These are phyloP conservation scores for Dioscorea alata DNA, from an alignment of 106 monocot species.

Conservation along the genomic window DNA sequence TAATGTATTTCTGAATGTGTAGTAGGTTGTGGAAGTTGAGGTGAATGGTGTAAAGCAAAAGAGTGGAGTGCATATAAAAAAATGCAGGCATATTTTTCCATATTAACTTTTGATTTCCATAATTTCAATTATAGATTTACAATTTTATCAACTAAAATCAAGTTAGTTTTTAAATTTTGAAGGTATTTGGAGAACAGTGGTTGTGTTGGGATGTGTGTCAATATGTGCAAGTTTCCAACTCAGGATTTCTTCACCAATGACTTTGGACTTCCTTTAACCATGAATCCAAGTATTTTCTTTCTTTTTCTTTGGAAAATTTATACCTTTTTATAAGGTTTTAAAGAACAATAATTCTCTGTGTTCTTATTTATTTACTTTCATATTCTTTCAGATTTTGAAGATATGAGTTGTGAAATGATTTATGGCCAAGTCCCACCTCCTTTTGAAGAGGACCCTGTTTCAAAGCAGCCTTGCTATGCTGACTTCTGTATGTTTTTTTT, in stretches of 20 bases:
- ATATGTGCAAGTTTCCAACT: constrained; percentile 95
- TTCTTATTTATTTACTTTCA: neutral
- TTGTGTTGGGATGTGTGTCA: constrained; percentile 96
- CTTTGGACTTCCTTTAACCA: constrained; percentile 93
- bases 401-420: constrained; percentile 99
- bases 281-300: constrained; percentile 78
- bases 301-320: neutral
- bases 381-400: constrained; percentile 79
- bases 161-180: neutral
- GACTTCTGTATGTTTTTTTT: constrained; percentile 30
- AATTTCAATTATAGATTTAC: too few relatives aligned
- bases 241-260: constrained; percentile 99
- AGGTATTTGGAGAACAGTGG: constrained; percentile 96
- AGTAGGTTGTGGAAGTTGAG: constrained; percentile 89
- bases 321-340: neutral
- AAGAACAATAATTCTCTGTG: too few relatives aligned
- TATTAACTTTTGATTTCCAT: neutral
- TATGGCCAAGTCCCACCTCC: constrained; percentile 88
- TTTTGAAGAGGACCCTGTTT: constrained; percentile 85
- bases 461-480: constrained; percentile 79
- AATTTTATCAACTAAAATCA: too few relatives aligned
- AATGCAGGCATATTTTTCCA: constrained; percentile 50
- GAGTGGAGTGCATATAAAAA: constrained; percentile 91
- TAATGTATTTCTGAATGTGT: neutral
- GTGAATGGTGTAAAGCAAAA: constrained; percentile 82